Percentiles rank a stretch among this genome's conserved stretches.
These are phyloP conservation scores for Magnusiomyces suaveolens DNA, from an alignment of 1,139 yeast genomes.

Conservation along the genomic window DNA sequence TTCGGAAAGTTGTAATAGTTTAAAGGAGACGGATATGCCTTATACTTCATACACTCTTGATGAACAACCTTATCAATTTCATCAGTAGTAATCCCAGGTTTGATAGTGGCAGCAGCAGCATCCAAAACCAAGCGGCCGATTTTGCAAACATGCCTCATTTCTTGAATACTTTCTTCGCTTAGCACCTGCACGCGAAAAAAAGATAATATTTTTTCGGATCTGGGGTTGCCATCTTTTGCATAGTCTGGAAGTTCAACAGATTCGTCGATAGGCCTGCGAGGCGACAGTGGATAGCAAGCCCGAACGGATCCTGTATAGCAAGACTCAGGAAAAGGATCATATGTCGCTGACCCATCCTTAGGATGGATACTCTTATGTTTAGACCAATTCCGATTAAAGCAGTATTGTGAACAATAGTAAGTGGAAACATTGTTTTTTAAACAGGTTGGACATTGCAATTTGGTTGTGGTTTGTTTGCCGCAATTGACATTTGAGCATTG, in stretches of 20 bases:
- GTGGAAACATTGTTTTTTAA: conserved; percentile 55
- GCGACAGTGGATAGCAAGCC: conserved; percentile 74
- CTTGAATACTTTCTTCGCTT: conserved; percentile 56
- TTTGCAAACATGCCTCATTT: conserved; percentile 61
- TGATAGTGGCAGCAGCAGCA: conserved; percentile 68
- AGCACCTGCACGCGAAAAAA: conserved; percentile 55
- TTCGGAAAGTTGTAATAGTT: conserved; percentile 94
- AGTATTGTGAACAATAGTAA: conserved; percentile 72
- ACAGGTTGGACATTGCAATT: conserved; percentile 86
- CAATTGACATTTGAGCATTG: conserved; percentile 69
- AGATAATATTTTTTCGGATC: conserved; percentile 63
- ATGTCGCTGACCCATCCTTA: conserved; percentile 37
- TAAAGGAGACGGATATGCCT: conserved; percentile 90
- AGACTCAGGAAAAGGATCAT: conserved; percentile 80
- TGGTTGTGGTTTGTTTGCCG: conserved; percentile 67
- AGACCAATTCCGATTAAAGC: conserved; percentile 73
- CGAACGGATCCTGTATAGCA: conserved; percentile 64
- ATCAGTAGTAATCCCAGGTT: conserved; percentile 90
- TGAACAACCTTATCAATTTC: conserved; percentile 82
- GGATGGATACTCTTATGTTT: conserved; percentile 45
- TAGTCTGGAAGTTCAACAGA: conserved; percentile 75
- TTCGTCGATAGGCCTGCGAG: conserved; percentile 61
- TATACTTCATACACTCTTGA: conserved; percentile 76
- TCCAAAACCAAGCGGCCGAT: conserved; percentile 86
- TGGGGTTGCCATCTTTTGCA: conserved; percentile 70